phyloP scores from a whole-genome alignment of 495 filamentous ascomycete genomes.

The Achaetomiella virescens region DNA sequence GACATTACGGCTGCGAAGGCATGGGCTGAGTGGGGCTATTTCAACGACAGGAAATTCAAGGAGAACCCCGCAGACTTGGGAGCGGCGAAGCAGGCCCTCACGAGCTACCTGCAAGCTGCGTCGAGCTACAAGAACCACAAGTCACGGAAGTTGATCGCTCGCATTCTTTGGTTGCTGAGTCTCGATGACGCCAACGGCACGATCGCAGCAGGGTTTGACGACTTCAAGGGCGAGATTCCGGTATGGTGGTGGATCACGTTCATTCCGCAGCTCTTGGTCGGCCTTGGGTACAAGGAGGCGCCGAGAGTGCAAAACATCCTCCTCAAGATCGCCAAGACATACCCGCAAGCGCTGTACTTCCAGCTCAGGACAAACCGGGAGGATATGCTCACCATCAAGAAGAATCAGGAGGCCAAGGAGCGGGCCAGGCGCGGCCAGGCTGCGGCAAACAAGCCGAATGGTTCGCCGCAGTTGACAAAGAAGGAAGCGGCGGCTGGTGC shows the following conservation, averaged over 20 bases:
- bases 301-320: constrained; percentile 76
- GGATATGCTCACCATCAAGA: constrained; percentile 89
- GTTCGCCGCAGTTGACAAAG: constrained; percentile 42
- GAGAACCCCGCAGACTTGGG: constrained; percentile 71
- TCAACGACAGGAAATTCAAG: constrained; percentile 94
- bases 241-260: constrained; percentile 99
- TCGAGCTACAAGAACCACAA: constrained; percentile 95
- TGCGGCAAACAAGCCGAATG: constrained; percentile 28
- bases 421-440: constrained; percentile 19
- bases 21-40: constrained; percentile 99
- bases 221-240: constrained; percentile 90
- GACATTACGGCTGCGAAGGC: constrained; percentile 94
- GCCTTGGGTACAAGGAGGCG: constrained; percentile 83
- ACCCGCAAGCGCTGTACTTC: constrained; percentile 93
- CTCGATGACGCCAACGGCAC: constrained; percentile 80
- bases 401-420: constrained; percentile 71
- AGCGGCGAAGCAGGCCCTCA: constrained; percentile 82
- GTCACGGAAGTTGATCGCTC: constrained; percentile 88
- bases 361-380: constrained; percentile 88
- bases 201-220: constrained; percentile 76
- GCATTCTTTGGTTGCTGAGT: constrained; percentile 93
- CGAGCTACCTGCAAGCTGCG: constrained; percentile 92
- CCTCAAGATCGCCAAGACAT: constrained; percentile 87
- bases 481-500: constrained; percentile 32
- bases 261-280: constrained; percentile 90